phyloP scores from a whole-genome alignment of 2,329 filamentous ascomycete species.

The Metarhizium sp. region DNA sequence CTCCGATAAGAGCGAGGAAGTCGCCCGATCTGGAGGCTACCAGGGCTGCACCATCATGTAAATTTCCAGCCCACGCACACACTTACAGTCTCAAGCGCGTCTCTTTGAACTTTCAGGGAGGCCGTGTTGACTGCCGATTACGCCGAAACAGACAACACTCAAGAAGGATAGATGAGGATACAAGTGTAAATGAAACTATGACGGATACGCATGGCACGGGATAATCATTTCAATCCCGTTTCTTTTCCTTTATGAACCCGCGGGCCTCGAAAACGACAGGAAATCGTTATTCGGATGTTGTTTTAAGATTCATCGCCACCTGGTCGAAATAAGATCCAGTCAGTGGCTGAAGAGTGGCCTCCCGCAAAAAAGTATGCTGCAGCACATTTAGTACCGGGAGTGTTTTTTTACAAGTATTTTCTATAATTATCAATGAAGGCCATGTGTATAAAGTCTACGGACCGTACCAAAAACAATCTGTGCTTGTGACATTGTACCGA shows the following conservation, averaged over 20 bases:
- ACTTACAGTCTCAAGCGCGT: background rate
- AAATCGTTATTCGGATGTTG: background rate
- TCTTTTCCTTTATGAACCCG: background rate
- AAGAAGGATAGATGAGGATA: background rate
- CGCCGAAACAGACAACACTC: background rate
- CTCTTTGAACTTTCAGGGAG: background rate
- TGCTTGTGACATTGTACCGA: too few relatives aligned
- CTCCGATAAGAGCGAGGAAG: slow-evolving; percentile 10
- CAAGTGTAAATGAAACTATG: background rate
- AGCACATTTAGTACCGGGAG: background rate
- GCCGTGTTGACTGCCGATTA: background rate
- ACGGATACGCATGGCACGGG: background rate
- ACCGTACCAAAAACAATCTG: background rate
- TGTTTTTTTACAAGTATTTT: background rate
- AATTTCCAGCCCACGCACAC: slow-evolving; percentile 5
- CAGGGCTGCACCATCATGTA: slow-evolving; percentile 25
- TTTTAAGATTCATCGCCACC: background rate
- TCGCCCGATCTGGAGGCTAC: slow-evolving; percentile 1
- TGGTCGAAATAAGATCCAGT: background rate
- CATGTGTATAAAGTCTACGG: background rate
- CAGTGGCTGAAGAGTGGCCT: background rate
- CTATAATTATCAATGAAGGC: background rate
- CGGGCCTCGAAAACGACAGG: background rate
- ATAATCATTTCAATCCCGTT: background rate
- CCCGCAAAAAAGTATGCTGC: background rate